phyloP scores from a whole-genome alignment of 768 basidiomycete species.

The Leucosporidium scottii region DNA sequence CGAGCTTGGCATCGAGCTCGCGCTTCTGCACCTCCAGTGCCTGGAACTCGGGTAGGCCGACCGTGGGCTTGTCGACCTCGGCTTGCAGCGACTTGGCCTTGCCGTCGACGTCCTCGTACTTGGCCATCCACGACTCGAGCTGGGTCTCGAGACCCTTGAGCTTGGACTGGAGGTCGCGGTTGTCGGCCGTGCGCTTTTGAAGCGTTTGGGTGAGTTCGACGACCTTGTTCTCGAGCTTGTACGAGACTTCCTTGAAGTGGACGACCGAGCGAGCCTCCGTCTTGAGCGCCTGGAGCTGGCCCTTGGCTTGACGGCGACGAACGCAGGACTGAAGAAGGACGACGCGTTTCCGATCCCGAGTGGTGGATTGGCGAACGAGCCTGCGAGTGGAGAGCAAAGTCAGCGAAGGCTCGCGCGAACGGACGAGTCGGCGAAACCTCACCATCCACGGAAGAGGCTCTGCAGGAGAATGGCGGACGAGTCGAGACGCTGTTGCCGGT shows the following conservation, averaged over 20 bases:
- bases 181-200: slow-evolving; percentile 82
- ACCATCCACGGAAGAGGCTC: slow-evolving; percentile 81
- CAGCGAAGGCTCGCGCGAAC: slow-evolving; percentile 7
- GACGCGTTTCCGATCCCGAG: slow-evolving; percentile 60
- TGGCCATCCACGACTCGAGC: slow-evolving; percentile 71
- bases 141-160: slow-evolving; percentile 75
- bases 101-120: slow-evolving; percentile 77
- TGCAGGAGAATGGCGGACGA: slow-evolving; percentile 70
- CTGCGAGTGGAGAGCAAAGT: slow-evolving; percentile 3
- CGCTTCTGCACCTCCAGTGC: slow-evolving; percentile 67
- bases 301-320: slow-evolving; percentile 77
- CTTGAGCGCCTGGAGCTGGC: slow-evolving; percentile 72
- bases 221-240: slow-evolving; percentile 96
- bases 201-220: slow-evolving; percentile 93
- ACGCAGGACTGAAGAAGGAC: slow-evolving; percentile 85
- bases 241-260: slow-evolving; percentile 98
- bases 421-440: slow-evolving; percentile 41
- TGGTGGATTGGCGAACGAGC: slow-evolving; percentile 55
- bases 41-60: slow-evolving; percentile 63
- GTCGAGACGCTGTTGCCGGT: slow-evolving; percentile 52
- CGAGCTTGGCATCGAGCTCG: slow-evolving; percentile 69
- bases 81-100: slow-evolving; percentile 64
- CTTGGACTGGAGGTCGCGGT: slow-evolving; percentile 72
- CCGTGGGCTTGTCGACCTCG: slow-evolving; percentile 63
- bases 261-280: slow-evolving; percentile 93